These are phyloP conservation scores for Pouteria campechiana DNA, from an alignment of 179 eudicot species.

Conservation along the genomic window DNA sequence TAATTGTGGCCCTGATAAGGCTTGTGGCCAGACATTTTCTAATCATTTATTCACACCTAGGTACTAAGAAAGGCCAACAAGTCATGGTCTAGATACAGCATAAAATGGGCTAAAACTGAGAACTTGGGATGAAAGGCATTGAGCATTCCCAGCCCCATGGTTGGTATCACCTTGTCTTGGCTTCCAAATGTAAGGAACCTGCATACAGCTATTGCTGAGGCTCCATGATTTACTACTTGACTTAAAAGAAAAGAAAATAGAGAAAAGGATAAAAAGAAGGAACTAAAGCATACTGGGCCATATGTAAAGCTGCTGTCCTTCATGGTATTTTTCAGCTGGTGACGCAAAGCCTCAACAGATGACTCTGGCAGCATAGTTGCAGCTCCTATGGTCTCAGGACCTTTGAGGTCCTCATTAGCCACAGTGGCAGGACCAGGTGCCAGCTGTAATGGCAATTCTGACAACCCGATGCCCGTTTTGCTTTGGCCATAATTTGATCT, in stretches of 20 bases:
- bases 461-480: conserved; percentile 24
- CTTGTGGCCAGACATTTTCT: no score
- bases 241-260: conserved; percentile 2
- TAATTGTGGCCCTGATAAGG: no score
- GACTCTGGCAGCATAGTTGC: conserved; percentile 26
- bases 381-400: conserved; percentile 22
- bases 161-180: no score
- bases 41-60: no score
- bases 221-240: conserved; percentile 7
- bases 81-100: no score
- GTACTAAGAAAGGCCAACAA: no score
- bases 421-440: conserved; percentile 25
- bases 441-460: conserved; percentile 39
- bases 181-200: no score
- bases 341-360: conserved; percentile 29
- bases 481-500: conserved; percentile 36
- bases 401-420: conserved; percentile 22
- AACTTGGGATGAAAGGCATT: no score
- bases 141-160: no score
- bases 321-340: conserved; percentile 18
- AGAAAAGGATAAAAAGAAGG: conserved; percentile 10
- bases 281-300: conserved; percentile 29
- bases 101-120: no score
- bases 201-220: no score
- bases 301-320: conserved; percentile 27